Base-by-base conservation (phyloP, 495 filamentous ascomycete species). In the Echria macrotheca region DNA sequence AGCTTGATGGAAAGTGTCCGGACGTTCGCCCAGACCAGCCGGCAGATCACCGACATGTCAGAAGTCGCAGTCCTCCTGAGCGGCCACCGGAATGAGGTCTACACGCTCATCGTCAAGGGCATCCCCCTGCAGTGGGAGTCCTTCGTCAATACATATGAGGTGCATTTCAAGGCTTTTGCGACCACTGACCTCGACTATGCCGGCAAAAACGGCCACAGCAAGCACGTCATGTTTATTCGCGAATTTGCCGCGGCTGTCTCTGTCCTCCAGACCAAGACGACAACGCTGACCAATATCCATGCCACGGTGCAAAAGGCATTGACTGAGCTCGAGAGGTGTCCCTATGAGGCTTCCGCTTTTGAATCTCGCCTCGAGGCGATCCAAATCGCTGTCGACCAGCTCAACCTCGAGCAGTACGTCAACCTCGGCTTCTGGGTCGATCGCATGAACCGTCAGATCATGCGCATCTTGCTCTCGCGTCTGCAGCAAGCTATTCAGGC, bases 1-100 rank as follows among this genome's bases (percentile, higher is more conserved):
- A 96, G 90, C 59, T 67, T 99, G 57, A 99, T 99, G 91, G 93
- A 99, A 69, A 96, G 86, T 59, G 86, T 95, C 8, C 80, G 89
- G 39, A 96, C 89, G 0, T 82, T 91, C 58, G 74, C 86, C 3
- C 93, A 99, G 68, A 96, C 89, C 1, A 85, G 78, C 49, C 83
- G 86, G 17, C 79, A 81, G 42, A 95, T 99, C 48, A 66, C 73
- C 15, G 80, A 85, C 28, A 90, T 97, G 85, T 74, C 82, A 5
- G 86, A 91, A 52, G 89, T 95, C 24, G 79, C 88, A 2, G 84
- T 94, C 29, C 70, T 99, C 4, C 73, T 99, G 12, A 88, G 83
- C 56, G 90, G 93, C 22, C 94, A 97, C 56, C 82, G 89, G 49
- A 94, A 90, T 54, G 87, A 95, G 45, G 85, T 86, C 0, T 87